Evolutionary conservation across 768 basidiomycete species (phyloP), one percentile per base, ranked within the genome.

Genomic region (Termitomyces sp.): DNA sequence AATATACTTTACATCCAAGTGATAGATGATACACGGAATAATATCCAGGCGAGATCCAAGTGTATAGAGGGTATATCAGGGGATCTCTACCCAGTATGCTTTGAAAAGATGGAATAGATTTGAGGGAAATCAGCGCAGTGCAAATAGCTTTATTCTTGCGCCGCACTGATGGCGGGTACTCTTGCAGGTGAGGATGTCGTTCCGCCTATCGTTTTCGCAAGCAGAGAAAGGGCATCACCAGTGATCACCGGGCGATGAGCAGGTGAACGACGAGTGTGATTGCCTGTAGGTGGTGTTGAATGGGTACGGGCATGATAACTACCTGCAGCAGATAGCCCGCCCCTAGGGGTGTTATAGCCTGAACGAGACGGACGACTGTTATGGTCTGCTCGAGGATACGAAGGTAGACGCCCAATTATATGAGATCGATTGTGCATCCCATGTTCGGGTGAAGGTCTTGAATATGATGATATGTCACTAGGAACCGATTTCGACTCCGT

Each of bases 231-330:
- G 2, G 87, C 89, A 50, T 86, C 87, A 12, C 77, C 84, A 5
- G 86, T 86, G 62, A 91, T 79, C 44, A 91, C 77, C n/a, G 89
- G 89, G 10, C 89, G 79, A 61, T 75, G 63, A 35, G 73, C 59
- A 59, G 71, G 68, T 19, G 67, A 52, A 23, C 82, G 79, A 49
- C 78, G 71, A 40, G 66, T 68, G 41, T 63, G 63, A 46, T 43
- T 54, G 44, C 75, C 69, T 1, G 73, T 66, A 48, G 84, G 79
- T 14, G 86, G 84, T 8, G 86, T 78, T 0, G 89, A 89, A 60
- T 86, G 86, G 43, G 83, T 86, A 41, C 87, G 82, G 6, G 76
- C 65, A 63, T 85, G 82, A 53, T 80, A 71, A 12, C 65, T 65
- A 26, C 68, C 67, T 21, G 35, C 53, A 19, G 68, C 62, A 44